Conservation (phyloP, 805 yeast genomes). For the Saccharomycopsis selenospora region DNA sequence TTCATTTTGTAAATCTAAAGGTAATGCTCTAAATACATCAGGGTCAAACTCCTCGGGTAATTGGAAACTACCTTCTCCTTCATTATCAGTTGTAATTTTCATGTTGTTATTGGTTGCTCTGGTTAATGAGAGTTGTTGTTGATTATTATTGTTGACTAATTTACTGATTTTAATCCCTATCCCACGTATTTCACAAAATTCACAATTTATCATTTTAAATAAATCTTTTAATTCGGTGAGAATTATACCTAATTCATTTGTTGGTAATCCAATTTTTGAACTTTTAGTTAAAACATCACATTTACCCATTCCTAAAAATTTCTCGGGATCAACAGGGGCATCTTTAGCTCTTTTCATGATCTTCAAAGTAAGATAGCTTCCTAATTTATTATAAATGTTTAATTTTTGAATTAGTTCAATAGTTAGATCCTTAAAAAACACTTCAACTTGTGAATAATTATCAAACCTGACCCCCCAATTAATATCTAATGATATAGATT, state of each 20-base stretch:
- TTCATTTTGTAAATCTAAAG: conserved; percentile 59
- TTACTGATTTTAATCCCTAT: conserved; percentile 63
- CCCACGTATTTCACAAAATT: conserved; percentile 69
- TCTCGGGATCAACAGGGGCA: conserved; percentile 72
- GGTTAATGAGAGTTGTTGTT: conserved; percentile 11
- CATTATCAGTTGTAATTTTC: conserved; percentile 17
- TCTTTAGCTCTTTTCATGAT: conserved; percentile 53
- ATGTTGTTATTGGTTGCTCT: conserved; percentile 9
- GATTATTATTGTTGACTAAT: conserved; percentile 35
- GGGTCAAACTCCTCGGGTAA: conserved; percentile 44
- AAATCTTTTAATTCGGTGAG: conserved; percentile 52
- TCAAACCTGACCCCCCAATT: conserved; percentile 85
- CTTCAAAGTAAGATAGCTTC: conserved; percentile 56
- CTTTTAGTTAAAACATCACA: conserved; percentile 61
- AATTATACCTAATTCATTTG: conserved; percentile 53
- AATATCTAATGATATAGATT: conserved; percentile 79
- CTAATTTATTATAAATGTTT: conserved; percentile 37
- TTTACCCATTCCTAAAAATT: conserved; percentile 76
- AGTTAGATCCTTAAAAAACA: conserved; percentile 50
- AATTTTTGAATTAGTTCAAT: conserved; percentile 54
- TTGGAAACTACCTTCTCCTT: conserved; percentile 19
- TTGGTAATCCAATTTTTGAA: conserved; percentile 51
- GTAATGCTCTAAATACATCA: conserved; percentile 58
- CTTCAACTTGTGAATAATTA: conserved; percentile 50
- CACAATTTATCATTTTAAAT: conserved; percentile 48